Conservation (phyloP, 1,139 yeast genomes). For the Suhomyces ambrosiae region DNA sequence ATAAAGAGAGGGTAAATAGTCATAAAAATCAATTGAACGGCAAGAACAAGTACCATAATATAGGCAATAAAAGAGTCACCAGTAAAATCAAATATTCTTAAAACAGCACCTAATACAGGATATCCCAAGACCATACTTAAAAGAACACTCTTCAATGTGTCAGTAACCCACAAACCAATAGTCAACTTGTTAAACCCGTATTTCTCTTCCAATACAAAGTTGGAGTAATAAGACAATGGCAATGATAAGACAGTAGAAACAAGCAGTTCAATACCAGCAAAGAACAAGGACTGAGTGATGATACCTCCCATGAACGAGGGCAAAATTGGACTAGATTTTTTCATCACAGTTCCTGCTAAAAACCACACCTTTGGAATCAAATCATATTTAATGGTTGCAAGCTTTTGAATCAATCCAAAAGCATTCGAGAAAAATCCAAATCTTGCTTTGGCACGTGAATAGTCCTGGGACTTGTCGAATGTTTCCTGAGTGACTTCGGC, state of each 20-base stretch:
- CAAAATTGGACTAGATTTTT: slow-evolving; percentile 32
- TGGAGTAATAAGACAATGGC: slow-evolving; percentile 74
- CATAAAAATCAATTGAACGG: slow-evolving; percentile 71
- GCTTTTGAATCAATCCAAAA: slow-evolving; percentile 56
- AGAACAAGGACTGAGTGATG: slow-evolving; percentile 69
- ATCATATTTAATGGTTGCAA: slow-evolving; percentile 61
- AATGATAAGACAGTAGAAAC: slow-evolving; percentile 54
- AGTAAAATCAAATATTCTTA: slow-evolving; percentile 77
- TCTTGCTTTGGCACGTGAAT: slow-evolving; percentile 78
- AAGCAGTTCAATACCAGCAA: slow-evolving; percentile 47
- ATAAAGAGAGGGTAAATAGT: slow-evolving; percentile 79
- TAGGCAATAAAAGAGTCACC: slow-evolving; percentile 83
- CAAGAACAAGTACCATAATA: slow-evolving; percentile 69
- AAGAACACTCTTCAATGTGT: slow-evolving; percentile 60
- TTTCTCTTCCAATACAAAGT: slow-evolving; percentile 88
- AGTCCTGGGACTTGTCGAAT: slow-evolving; percentile 74
- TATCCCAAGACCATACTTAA: slow-evolving; percentile 63
- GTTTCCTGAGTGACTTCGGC: slow-evolving; percentile 71
- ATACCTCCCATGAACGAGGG: slow-evolving; percentile 54
- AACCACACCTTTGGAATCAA: slow-evolving; percentile 72
- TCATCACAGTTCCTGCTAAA: slow-evolving; percentile 46
- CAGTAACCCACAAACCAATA: slow-evolving; percentile 66
- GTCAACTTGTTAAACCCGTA: slow-evolving; percentile 93
- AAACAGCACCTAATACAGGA: slow-evolving; percentile 72
- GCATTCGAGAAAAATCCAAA: slow-evolving; percentile 63